phyloP scores from a whole-genome alignment of 495 filamentous ascomycete species.

The Hypoxylon fragiforme region DNA sequence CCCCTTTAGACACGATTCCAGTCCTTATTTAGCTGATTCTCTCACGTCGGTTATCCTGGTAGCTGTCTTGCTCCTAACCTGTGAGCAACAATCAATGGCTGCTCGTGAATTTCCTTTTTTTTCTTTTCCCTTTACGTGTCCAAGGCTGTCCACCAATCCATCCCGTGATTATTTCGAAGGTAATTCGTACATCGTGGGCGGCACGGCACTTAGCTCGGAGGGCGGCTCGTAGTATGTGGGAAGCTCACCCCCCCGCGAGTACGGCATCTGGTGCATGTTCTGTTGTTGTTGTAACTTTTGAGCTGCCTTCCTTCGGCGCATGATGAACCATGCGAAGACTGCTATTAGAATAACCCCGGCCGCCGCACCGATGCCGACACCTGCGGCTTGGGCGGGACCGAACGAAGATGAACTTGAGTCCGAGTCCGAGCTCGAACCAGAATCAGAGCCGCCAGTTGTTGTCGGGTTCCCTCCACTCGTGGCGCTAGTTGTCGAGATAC shows the following conservation, averaged over 20 bases:
- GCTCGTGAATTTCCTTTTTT: not conserved
- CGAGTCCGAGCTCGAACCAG: not conserved
- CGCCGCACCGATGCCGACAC: conserved; percentile 22
- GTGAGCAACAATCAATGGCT: not conserved
- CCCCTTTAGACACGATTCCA: not conserved
- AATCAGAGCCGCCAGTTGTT: not conserved
- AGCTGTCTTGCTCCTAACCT: not conserved
- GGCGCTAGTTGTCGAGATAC: conserved; percentile 1
- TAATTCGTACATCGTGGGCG: not conserved
- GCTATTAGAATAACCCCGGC: conserved; percentile 15
- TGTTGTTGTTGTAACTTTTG: not conserved
- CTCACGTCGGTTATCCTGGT: not conserved
- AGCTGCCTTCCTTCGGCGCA: not conserved
- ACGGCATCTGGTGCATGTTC: not conserved
- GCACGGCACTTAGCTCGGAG: not conserved
- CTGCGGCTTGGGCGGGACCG: conserved; percentile 13
- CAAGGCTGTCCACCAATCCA: not conserved
- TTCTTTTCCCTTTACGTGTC: not conserved
- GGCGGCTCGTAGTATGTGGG: not conserved
- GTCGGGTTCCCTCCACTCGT: not conserved
- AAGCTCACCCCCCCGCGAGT: not conserved
- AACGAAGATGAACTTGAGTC: not conserved
- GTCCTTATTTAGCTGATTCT: not conserved
- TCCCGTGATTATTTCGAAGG: not conserved
- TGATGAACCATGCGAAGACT: not conserved